phyloP scores from a whole-genome alignment of 164 flowering plant species.

The Aristolochia fimbriata region DNA sequence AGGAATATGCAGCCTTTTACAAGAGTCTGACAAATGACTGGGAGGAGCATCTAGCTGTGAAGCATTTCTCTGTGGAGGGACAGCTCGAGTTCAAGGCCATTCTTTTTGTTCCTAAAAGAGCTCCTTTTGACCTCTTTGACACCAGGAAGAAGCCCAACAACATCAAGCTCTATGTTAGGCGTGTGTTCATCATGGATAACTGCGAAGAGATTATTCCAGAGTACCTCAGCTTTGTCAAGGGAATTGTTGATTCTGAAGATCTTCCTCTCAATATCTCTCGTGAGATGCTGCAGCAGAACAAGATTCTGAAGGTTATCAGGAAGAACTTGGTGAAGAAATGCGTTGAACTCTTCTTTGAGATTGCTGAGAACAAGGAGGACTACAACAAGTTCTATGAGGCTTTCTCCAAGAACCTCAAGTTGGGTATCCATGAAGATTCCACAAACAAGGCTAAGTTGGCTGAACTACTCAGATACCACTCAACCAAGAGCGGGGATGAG shows the following conservation, averaged over 20 bases:
- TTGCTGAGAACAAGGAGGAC: slow-evolving; percentile 19
- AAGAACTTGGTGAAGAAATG: slow-evolving; percentile 35
- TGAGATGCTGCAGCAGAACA: slow-evolving; percentile 17
- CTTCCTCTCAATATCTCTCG: slow-evolving; percentile 18
- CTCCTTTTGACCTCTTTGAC: slow-evolving; percentile 18
- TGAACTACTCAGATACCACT: slow-evolving; percentile 26
- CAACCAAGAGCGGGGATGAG: slow-evolving; percentile 41
- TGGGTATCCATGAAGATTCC: slow-evolving; percentile 33
- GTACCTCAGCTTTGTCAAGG: slow-evolving; percentile 22
- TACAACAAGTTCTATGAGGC: slow-evolving; percentile 28
- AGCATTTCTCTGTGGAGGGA: slow-evolving; percentile 29
- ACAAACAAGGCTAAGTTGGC: slow-evolving; percentile 30
- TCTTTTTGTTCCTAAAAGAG: slow-evolving; percentile 16
- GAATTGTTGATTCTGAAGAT: slow-evolving; percentile 16
- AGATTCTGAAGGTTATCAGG: slow-evolving; percentile 25
- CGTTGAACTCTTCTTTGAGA: slow-evolving; percentile 26
- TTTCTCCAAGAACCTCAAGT: slow-evolving; percentile 27
- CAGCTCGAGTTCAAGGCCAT: slow-evolving; percentile 19
- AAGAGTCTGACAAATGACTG: slow-evolving; percentile 24
- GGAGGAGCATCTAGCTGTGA: slow-evolving; percentile 22
- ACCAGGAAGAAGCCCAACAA: slow-evolving; percentile 27
- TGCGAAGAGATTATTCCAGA: slow-evolving; percentile 26
- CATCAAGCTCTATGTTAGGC: slow-evolving; percentile 17
- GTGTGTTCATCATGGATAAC: slow-evolving; percentile 20
- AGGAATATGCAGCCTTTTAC: slow-evolving; percentile 29